Base-by-base conservation (phyloP, 345 rosid species). In the Ceriops tagal region DNA sequence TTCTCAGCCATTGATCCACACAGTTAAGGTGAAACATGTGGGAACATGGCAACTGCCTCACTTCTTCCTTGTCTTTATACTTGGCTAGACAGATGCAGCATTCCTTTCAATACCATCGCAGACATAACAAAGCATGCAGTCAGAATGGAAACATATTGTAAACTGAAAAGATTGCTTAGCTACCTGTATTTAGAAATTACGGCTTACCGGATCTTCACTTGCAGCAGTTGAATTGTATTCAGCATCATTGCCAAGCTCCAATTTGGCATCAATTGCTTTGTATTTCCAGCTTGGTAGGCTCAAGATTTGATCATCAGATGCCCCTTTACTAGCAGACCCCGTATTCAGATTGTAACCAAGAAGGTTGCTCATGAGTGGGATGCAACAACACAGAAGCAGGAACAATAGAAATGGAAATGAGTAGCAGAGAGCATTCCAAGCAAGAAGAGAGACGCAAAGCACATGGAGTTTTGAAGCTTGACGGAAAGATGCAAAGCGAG, bases 1-100 rank as follows among this genome's bases (percentile, higher is more conserved):
- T 92, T 66, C 84, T 79, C 68, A 96, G 98, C 99, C 99, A 96
- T 52, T 96, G 98, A 84, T 96, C 99, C 57, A 92, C 98, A 66
- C 99, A 96, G 57, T 87, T 87, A 52, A 82, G 87, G 74, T 96
- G 99, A 78, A 96, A 96, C 60, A 83, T 77, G 69, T 96, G 99
- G 27, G 92, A 90, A 70, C 99, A 96, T 67, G 97, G 98, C 78
- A 96, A 75, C 73, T 84, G 75, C 72, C 90, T 84, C 74, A 96
- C 87, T 68, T 96, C 99, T 65, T 96, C 99, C 76, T 80, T 90
- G 51, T 92, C 98, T 82, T 77, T 89, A 58, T 96, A 96, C 78
- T 80, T 90, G 18, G 91, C 80, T 64, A 96, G 86, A 70, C 98
- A 96, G 75, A 96, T 92, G 58, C 99, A 96, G 67, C 99, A 92